A percentile compares a stretch with the other conserved stretches of the same genome.
Conservation (phyloP, 129 eudicot genomes). For the Flaveria bidentis region DNA sequence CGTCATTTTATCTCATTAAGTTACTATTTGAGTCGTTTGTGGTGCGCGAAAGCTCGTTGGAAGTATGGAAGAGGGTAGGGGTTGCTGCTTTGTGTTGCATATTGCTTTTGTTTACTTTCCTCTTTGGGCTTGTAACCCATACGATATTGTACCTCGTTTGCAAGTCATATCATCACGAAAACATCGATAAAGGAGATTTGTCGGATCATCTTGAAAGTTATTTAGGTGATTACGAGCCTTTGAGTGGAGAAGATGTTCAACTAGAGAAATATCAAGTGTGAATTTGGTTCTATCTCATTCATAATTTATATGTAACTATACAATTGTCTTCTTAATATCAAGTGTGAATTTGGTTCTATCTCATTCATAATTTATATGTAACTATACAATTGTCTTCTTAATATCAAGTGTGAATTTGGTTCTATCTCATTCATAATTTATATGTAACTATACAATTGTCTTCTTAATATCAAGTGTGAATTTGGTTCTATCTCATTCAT, state of each 20-base stretch:
- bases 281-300: background rate
- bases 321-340: constrained; percentile 6
- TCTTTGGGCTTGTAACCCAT: constrained; percentile 56
- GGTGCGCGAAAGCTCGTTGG: constrained; percentile 30
- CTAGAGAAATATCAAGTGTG: constrained; percentile 38
- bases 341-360: constrained; percentile 20
- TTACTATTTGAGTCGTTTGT: constrained; percentile 27
- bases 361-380: too few relatives aligned
- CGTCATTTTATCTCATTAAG: constrained; percentile 24
- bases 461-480: constrained; percentile 27
- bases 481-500: background rate
- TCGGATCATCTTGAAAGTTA: constrained; percentile 47
- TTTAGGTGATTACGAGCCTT: constrained; percentile 48
- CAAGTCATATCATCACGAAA: constrained; percentile 67
- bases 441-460: background rate
- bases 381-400: background rate
- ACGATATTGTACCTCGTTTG: constrained; percentile 61
- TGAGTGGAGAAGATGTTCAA: constrained; percentile 40
- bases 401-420: constrained; percentile 24
- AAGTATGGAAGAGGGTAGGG: constrained; percentile 32
- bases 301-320: background rate
- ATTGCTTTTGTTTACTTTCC: constrained; percentile 35
- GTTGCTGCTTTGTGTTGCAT: constrained; percentile 37
- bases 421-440: background rate
- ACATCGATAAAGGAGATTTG: constrained; percentile 59